These are phyloP conservation scores for Aspergillus ochraceus DNA, from an alignment of 2,329 filamentous ascomycete genomes.

Conservation along the genomic window DNA sequence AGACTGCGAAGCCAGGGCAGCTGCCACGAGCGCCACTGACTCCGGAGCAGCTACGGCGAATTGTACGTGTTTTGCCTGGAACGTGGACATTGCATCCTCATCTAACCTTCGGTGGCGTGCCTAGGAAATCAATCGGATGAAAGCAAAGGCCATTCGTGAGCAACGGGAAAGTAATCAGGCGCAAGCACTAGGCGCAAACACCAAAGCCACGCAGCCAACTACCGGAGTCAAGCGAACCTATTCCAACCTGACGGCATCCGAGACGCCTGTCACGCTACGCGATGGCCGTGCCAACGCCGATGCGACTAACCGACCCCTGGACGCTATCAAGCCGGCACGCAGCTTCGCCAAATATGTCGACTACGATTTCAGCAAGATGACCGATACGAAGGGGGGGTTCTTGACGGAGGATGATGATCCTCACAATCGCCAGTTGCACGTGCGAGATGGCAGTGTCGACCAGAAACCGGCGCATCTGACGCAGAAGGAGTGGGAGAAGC, in stretches of 20 bases:
- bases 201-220: slow-evolving; percentile 45
- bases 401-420: slow-evolving; percentile 89
- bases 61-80: slow-evolving; percentile 40
- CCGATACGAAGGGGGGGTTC: slow-evolving; percentile 95
- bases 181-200: slow-evolving; percentile 36
- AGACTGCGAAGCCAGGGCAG: slow-evolving; percentile 28
- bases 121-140: slow-evolving; percentile 83
- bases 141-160: slow-evolving; percentile 81
- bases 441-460: slow-evolving; percentile 51
- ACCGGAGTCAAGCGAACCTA: slow-evolving; percentile 72
- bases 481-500: slow-evolving; percentile 83
- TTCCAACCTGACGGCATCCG: slow-evolving; percentile 59
- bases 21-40: slow-evolving; percentile 50
- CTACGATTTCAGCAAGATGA: slow-evolving; percentile 98
- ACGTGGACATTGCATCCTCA: not conserved
- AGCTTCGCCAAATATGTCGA: slow-evolving; percentile 96
- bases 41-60: slow-evolving; percentile 61
- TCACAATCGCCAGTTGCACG: slow-evolving; percentile 73
- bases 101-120: slow-evolving; percentile 11
- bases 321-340: slow-evolving; percentile 69
- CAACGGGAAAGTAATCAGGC: slow-evolving; percentile 65
- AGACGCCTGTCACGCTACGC: slow-evolving; percentile 61
- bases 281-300: slow-evolving; percentile 49
- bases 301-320: slow-evolving; percentile 40
- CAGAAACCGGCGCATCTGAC: slow-evolving; percentile 86